Evolutionary conservation across 75 land plant genomes (phyloP).

Genomic region (Chamaecyparis obtusa): DNA sequence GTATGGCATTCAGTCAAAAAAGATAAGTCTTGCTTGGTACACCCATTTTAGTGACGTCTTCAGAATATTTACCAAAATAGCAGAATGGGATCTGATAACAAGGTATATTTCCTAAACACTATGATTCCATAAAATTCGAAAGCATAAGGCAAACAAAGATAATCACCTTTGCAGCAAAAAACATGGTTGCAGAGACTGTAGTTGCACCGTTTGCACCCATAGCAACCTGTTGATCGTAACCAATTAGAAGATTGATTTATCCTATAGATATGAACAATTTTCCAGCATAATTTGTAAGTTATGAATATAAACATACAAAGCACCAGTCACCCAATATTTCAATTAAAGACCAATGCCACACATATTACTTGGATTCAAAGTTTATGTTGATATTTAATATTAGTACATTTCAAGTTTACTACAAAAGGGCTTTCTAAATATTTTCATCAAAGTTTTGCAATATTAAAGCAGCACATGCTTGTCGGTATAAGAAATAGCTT

Average conservation of each 20-base stretch:
- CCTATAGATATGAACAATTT: not conserved
- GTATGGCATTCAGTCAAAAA: not conserved
- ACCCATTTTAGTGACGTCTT: not conserved
- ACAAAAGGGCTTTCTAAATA: not conserved
- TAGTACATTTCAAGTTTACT: not conserved
- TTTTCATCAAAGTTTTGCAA: not conserved
- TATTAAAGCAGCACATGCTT: not conserved
- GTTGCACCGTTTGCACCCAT: conserved; percentile 86
- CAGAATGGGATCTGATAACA: not conserved
- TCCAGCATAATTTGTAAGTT: not conserved
- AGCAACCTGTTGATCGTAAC: conserved; percentile 61
- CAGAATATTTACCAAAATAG: not conserved
- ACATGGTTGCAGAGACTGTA: conserved; percentile 98
- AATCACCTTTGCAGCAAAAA: conserved; percentile 85
- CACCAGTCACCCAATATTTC: not conserved
- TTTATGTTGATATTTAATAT: not conserved
- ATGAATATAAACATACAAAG: not conserved
- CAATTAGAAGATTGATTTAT: not conserved
- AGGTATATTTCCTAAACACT: not conserved
- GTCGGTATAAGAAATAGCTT: not conserved
- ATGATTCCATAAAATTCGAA: not conserved
- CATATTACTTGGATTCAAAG: not conserved
- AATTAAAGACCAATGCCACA: not conserved
- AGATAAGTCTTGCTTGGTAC: not conserved
- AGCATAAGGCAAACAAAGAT: not conserved